Conservation (phyloP, 495 filamentous ascomycete genomes). For the Poronia punctata region DNA sequence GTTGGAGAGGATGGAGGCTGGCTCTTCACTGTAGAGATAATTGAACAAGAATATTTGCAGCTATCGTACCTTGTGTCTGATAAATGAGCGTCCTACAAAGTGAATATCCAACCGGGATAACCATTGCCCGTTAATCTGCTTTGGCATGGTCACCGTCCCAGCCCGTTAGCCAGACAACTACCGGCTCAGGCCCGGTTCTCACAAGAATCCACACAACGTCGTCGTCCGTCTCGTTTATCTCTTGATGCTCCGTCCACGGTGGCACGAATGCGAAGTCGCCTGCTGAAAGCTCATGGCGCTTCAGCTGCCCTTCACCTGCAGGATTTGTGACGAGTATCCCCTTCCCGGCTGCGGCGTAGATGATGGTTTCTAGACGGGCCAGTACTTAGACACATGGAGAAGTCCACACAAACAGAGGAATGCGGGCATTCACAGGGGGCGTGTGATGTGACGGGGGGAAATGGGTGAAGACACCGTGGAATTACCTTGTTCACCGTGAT, state of each 20-base stretch:
- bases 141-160: slow-evolving; percentile 43
- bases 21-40: too few relatives aligned
- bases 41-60: too few relatives aligned
- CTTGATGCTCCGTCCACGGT: slow-evolving; percentile 58
- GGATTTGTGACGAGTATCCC: slow-evolving; percentile 35
- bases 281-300: slow-evolving; percentile 44
- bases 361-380: slow-evolving; percentile 33
- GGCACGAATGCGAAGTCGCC: slow-evolving; percentile 63
- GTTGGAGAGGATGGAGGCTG: slow-evolving; percentile 13
- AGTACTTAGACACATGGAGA: slow-evolving; percentile 8
- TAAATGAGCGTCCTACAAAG: too few relatives aligned
- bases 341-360: slow-evolving; percentile 36
- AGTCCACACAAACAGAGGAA: too few relatives aligned
- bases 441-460: background rate
- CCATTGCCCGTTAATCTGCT: slow-evolving; percentile 19
- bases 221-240: slow-evolving; percentile 52
- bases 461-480: slow-evolving; percentile 3
- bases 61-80: too few relatives aligned
- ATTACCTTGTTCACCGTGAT: slow-evolving; percentile 44
- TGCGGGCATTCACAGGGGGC: too few relatives aligned
- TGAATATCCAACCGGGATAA: too few relatives aligned
- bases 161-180: slow-evolving; percentile 50
- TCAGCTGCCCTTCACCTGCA: slow-evolving; percentile 34
- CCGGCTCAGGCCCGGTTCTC: slow-evolving; percentile 48
- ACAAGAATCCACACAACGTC: slow-evolving; percentile 56